Percentiles rank a stretch among this genome's conserved stretches.
Evolutionary conservation across 1,284 basidiomycete genomes (phyloP).

Genomic region (Xerocomus cyaneibrunnescens): DNA sequence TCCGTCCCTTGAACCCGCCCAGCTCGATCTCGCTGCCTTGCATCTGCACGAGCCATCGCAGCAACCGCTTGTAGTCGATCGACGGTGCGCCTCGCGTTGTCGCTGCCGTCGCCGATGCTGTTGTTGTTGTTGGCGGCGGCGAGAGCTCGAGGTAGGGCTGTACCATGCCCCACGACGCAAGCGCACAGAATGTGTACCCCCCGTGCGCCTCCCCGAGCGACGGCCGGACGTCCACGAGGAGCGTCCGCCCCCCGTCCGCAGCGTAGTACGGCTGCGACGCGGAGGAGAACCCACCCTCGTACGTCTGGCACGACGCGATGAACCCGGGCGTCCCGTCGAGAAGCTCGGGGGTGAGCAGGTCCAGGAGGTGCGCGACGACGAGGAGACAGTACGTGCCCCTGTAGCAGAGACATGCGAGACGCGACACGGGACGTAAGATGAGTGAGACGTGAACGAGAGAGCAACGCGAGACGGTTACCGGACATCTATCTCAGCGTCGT

Average conservation of each 20-base stretch:
- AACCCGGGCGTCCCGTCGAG: slow-evolving; percentile 64
- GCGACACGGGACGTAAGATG: too few species aligned
- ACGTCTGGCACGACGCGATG: slow-evolving; percentile 88
- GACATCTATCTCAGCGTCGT: slow-evolving; percentile 91
- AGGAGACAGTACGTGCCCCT: slow-evolving; percentile 80
- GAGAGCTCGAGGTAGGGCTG: slow-evolving; percentile 47
- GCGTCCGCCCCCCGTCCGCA: slow-evolving; percentile 24
- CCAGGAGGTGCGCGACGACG: slow-evolving; percentile 66
- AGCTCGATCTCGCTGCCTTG: slow-evolving; percentile 84
- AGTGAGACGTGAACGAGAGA: background rate
- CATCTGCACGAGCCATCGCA: slow-evolving; percentile 86
- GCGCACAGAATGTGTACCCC: slow-evolving; percentile 93
- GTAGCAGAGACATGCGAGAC: too few species aligned
- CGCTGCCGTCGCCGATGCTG: too few species aligned
- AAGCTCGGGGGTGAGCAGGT: slow-evolving; percentile 88
- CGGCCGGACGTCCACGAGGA: slow-evolving; percentile 50
- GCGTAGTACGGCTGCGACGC: slow-evolving; percentile 70
- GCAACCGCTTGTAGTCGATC: slow-evolving; percentile 62
- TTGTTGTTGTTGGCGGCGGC: background rate
- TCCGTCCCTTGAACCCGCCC: slow-evolving; percentile 91
- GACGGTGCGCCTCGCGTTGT: slow-evolving; percentile 26
- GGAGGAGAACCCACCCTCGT: slow-evolving; percentile 94
- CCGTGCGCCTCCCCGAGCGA: slow-evolving; percentile 94
- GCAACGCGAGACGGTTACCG: slow-evolving; percentile 21
- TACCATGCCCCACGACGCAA: slow-evolving; percentile 83